Evolutionary conservation across 1,284 basidiomycete species (phyloP).

Genomic region (Hymenochaete sp.): DNA sequence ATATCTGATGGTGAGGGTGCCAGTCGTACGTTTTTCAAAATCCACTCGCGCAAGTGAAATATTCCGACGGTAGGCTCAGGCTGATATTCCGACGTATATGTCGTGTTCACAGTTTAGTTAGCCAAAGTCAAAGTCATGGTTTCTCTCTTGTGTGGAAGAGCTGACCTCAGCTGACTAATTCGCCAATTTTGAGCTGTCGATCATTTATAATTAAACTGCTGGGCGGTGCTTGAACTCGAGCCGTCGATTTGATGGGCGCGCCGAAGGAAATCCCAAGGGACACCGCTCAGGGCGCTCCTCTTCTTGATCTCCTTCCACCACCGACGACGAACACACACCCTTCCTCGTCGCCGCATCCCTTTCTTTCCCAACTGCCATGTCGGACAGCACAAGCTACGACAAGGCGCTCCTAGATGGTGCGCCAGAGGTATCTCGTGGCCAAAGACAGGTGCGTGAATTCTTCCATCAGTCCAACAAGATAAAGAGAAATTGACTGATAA

Average conservation of each 20-base stretch:
- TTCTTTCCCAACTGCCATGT: slow-evolving; percentile 8
- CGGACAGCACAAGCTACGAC: slow-evolving; percentile 25
- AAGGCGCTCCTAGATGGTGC: slow-evolving; percentile 29
- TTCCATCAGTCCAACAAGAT: neutral
- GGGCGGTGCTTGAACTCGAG: too few relatives aligned
- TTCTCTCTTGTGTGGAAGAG: too few relatives aligned
- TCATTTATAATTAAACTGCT: too few relatives aligned
- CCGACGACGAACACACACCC: neutral
- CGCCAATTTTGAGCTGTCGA: too few relatives aligned
- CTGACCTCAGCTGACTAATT: too few relatives aligned
- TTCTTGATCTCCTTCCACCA: slow-evolving; percentile 3
- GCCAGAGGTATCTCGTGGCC: slow-evolving; percentile 29
- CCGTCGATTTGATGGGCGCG: neutral
- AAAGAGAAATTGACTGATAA: slow-evolving; percentile 1
- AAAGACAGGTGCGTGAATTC: slow-evolving; percentile 30
- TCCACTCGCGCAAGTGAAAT: too few relatives aligned
- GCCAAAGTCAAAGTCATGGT: too few relatives aligned
- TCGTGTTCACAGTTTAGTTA: too few relatives aligned
- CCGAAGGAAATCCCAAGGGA: neutral
- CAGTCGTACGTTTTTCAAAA: too few relatives aligned
- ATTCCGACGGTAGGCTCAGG: too few relatives aligned
- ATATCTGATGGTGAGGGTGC: too few relatives aligned
- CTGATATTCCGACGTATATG: too few relatives aligned
- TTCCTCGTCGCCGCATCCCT: neutral
- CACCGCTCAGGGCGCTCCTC: neutral